Evolutionary conservation across 306 rosid genomes (phyloP).

Genomic region (Gleditsia sinensis): DNA sequence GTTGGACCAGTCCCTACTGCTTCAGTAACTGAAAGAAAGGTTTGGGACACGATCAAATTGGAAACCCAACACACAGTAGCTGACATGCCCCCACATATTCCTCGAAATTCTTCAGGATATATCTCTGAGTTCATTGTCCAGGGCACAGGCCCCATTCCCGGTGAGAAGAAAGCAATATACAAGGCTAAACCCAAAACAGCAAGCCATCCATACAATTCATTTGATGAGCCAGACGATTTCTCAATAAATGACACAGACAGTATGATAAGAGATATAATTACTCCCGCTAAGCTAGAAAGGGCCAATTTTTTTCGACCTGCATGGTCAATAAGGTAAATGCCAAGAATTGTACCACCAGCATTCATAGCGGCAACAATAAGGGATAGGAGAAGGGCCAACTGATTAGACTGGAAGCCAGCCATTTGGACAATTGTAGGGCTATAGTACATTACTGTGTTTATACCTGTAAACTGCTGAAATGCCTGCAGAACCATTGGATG

Average conservation of each 20-base stretch:
- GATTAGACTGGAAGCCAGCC: slow-evolving; percentile 84
- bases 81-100: slow-evolving; percentile 88
- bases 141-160: slow-evolving; percentile 98
- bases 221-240: slow-evolving; percentile 49
- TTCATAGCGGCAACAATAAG: slow-evolving; percentile 82
- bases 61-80: slow-evolving; percentile 90
- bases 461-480: slow-evolving; percentile 90
- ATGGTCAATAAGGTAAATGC: slow-evolving; percentile 78
- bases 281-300: slow-evolving; percentile 75
- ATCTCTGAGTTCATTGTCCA: slow-evolving; percentile 95
- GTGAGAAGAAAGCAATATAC: slow-evolving; percentile 76
- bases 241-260: slow-evolving; percentile 58
- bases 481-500: slow-evolving; percentile 56
- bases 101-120: slow-evolving; percentile 88
- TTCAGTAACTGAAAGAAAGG: slow-evolving; percentile 73
- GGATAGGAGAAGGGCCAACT: slow-evolving; percentile 79
- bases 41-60: slow-evolving; percentile 83
- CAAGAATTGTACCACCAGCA: slow-evolving; percentile 78
- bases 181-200: slow-evolving; percentile 68
- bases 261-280: slow-evolving; percentile 56
- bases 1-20: slow-evolving; percentile 65
- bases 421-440: slow-evolving; percentile 95
- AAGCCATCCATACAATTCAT: slow-evolving; percentile 61
- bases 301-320: slow-evolving; percentile 79
- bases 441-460: slow-evolving; percentile 97